Evolutionary conservation across 2,329 filamentous ascomycete species (phyloP).

Genomic region (Alternaria sp.): DNA sequence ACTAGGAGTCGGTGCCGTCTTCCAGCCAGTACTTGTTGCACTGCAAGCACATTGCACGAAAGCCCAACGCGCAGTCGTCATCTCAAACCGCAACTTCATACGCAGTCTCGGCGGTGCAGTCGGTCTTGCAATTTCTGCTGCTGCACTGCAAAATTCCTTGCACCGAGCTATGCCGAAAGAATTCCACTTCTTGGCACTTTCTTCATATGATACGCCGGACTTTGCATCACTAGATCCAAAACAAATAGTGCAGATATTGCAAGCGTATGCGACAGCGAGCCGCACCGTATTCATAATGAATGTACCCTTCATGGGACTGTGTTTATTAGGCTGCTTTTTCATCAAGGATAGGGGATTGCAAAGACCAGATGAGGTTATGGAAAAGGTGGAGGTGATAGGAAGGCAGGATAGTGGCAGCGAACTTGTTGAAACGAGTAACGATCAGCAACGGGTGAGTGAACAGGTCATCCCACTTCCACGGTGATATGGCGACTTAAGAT

Average conservation of each 20-base stretch:
- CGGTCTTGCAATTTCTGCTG: constrained; percentile 60
- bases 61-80: constrained; percentile 67
- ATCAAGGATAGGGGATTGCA: constrained; percentile 60
- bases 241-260: constrained; percentile 50
- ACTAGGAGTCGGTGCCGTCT: constrained; percentile 58
- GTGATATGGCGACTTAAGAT: background rate
- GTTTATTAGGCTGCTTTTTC: constrained; percentile 60
- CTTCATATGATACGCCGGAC: constrained; percentile 22
- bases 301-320: constrained; percentile 62
- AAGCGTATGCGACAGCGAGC: constrained; percentile 63
- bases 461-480: background rate
- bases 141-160: constrained; percentile 28
- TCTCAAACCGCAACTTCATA: constrained; percentile 69
- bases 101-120: constrained; percentile 66
- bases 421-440: background rate
- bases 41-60: constrained; percentile 62
- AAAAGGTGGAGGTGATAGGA: background rate
- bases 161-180: constrained; percentile 22
- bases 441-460: background rate
- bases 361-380: constrained; percentile 28
- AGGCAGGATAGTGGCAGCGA: background rate
- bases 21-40: constrained; percentile 54
- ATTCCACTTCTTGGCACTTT: constrained; percentile 17
- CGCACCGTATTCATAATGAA: constrained; percentile 65
- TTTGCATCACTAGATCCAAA: constrained; percentile 14